Conservation (phyloP, 352 stramenopile species). For the Globisporangium iwayamae region DNA sequence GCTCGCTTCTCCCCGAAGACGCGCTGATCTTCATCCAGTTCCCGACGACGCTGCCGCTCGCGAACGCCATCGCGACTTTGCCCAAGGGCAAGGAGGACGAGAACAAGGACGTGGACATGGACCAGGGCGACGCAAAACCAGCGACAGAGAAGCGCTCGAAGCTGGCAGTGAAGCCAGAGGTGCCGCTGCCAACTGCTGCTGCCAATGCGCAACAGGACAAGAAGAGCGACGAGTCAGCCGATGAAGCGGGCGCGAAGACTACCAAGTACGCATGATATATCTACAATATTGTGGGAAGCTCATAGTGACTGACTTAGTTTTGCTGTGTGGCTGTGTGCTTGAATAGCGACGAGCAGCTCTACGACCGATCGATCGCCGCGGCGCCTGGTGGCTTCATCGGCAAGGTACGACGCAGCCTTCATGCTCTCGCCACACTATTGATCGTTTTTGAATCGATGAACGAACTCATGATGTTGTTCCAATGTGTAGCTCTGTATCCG, state of each 20-base stretch:
- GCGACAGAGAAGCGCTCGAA: slow-evolving; percentile 11
- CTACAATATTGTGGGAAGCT: background rate
- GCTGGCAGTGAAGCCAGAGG: slow-evolving; percentile 15
- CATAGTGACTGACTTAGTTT: background rate
- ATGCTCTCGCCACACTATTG: background rate
- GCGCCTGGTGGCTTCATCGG: slow-evolving; percentile 78
- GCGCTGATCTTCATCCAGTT: slow-evolving; percentile 81
- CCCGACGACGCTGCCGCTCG: slow-evolving; percentile 75
- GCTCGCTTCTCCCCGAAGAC: slow-evolving; percentile 58
- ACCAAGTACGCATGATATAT: slow-evolving; percentile 3
- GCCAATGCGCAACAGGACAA: background rate
- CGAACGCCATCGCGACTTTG: slow-evolving; percentile 34
- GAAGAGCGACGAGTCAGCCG: slow-evolving; percentile 6
- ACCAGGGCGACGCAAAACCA: slow-evolving; percentile 10
- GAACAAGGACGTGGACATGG: slow-evolving; percentile 26
- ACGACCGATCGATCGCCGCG: slow-evolving; percentile 60
- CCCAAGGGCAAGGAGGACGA: slow-evolving; percentile 25
- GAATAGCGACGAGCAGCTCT: slow-evolving; percentile 53
- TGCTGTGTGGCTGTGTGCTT: slow-evolving; percentile 11
- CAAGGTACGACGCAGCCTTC: slow-evolving; percentile 40
- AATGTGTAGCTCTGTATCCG: slow-evolving; percentile 65
- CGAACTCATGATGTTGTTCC: background rate
- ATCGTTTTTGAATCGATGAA: background rate
- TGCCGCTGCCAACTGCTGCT: background rate
- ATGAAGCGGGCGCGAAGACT: slow-evolving; percentile 5